A percentile compares a stretch with the other conserved stretches of the same genome.
Conservation (phyloP, 768 basidiomycete species). For the Infundibulicybe gibba region DNA sequence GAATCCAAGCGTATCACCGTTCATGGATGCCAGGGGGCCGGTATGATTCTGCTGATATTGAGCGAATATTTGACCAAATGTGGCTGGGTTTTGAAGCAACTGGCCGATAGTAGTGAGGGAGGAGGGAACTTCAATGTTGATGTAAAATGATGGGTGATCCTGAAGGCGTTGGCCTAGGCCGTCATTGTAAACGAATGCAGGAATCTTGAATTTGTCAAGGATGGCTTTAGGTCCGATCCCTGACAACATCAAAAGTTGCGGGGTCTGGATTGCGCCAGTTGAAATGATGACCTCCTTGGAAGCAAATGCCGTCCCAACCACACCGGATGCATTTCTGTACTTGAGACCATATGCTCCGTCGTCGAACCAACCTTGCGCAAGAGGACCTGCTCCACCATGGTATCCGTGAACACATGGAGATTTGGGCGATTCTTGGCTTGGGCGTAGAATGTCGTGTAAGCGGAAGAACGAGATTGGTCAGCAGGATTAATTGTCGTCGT, state of each 20-base stretch:
- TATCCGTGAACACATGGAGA: conserved; percentile 14
- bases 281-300: conserved; percentile 34
- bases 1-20: too few species aligned
- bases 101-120: too few species aligned
- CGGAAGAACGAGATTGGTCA: conserved; percentile 9
- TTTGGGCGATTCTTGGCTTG: conserved; percentile 13
- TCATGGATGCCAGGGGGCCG: too few species aligned
- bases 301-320: conserved; percentile 9
- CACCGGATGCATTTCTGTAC: too few species aligned
- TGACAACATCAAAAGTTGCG: conserved; percentile 28
- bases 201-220: conserved; percentile 23
- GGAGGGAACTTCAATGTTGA: too few species aligned
- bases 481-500: conserved; percentile 5
- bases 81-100: too few species aligned
- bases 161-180: conserved; percentile 36
- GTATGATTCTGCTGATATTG: too few species aligned
- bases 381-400: background rate
- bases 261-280: conserved; percentile 29
- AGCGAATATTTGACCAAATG: too few species aligned
- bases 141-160: background rate
- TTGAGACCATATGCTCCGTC: too few species aligned
- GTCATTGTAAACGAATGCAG: conserved; percentile 28
- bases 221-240: conserved; percentile 28
- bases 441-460: conserved; percentile 17
- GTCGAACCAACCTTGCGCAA: too few species aligned